Conservation (phyloP, 495 filamentous ascomycete genomes). For the Copromyces sp. region DNA sequence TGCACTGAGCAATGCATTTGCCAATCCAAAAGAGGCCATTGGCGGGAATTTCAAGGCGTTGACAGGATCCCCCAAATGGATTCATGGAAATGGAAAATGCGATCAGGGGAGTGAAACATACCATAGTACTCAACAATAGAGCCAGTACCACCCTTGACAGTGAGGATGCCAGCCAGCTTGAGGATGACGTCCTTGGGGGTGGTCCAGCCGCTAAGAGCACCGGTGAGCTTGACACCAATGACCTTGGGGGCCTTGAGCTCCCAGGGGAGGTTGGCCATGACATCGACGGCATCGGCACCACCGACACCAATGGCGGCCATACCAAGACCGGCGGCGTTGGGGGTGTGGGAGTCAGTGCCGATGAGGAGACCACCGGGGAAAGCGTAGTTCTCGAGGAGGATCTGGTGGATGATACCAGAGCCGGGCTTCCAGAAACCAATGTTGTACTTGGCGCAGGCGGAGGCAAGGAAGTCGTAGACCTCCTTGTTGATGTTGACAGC, state of each 20-base stretch:
- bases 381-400: slow-evolving; percentile 96
- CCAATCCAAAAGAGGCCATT: background rate
- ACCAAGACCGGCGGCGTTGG: slow-evolving; percentile 94
- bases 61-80: background rate
- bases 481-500: slow-evolving; percentile 97
- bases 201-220: slow-evolving; percentile 86
- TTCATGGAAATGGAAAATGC: slow-evolving; percentile 9
- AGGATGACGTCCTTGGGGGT: slow-evolving; percentile 96
- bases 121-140: slow-evolving; percentile 90
- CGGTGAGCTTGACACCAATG: slow-evolving; percentile 91
- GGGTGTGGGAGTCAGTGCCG: slow-evolving; percentile 97
- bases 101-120: slow-evolving; percentile 36
- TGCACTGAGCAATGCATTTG: background rate
- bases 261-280: slow-evolving; percentile 97
- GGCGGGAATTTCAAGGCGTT: background rate
- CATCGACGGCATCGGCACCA: slow-evolving; percentile 97
- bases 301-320: slow-evolving; percentile 96
- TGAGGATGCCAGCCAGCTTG: slow-evolving; percentile 93
- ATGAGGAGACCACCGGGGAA: slow-evolving; percentile 96
- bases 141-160: slow-evolving; percentile 96
- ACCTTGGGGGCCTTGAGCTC: slow-evolving; percentile 97
- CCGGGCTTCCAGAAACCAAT: slow-evolving; percentile 99
- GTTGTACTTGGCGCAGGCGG: slow-evolving; percentile 96
- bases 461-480: slow-evolving; percentile 95
- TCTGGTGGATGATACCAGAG: slow-evolving; percentile 99